These are phyloP conservation scores for Amanita phalloides DNA, from an alignment of 768 basidiomycete species.

Conservation along the genomic window DNA sequence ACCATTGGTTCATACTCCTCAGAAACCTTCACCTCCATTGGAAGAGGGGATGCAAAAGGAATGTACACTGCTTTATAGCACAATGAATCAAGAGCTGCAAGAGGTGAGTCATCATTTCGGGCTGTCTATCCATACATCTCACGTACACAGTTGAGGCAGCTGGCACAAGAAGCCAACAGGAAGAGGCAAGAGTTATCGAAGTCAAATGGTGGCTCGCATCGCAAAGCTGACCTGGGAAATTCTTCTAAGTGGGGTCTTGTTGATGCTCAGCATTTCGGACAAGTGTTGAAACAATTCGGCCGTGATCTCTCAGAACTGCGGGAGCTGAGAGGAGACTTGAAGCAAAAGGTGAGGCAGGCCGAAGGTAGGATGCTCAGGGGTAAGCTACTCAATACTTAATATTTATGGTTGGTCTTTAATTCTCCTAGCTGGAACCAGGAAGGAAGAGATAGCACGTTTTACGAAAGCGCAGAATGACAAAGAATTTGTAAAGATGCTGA, in stretches of 20 bases:
- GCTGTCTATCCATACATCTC: background rate
- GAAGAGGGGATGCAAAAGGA: slow-evolving; percentile 65
- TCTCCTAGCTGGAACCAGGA: slow-evolving; percentile 59
- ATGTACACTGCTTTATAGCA: slow-evolving; percentile 36
- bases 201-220: slow-evolving; percentile 26
- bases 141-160: slow-evolving; percentile 28
- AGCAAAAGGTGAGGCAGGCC: slow-evolving; percentile 38
- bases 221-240: slow-evolving; percentile 35
- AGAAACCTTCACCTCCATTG: slow-evolving; percentile 15
- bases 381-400: slow-evolving; percentile 14
- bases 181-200: slow-evolving; percentile 25
- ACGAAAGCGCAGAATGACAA: slow-evolving; percentile 68
- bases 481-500: slow-evolving; percentile 68
- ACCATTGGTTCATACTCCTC: slow-evolving; percentile 7
- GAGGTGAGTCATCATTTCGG: slow-evolving; percentile 33
- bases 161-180: slow-evolving; percentile 27
- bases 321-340: slow-evolving; percentile 27
- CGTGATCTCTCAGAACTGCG: slow-evolving; percentile 42
- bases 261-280: slow-evolving; percentile 43
- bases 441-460: slow-evolving; percentile 77
- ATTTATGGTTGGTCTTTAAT: background rate
- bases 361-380: slow-evolving; percentile 63
- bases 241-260: slow-evolving; percentile 40
- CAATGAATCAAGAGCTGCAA: slow-evolving; percentile 42
- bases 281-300: slow-evolving; percentile 34